phyloP scores from a whole-genome alignment of 2,329 filamentous ascomycete species.

The Cercospora sp. region DNA sequence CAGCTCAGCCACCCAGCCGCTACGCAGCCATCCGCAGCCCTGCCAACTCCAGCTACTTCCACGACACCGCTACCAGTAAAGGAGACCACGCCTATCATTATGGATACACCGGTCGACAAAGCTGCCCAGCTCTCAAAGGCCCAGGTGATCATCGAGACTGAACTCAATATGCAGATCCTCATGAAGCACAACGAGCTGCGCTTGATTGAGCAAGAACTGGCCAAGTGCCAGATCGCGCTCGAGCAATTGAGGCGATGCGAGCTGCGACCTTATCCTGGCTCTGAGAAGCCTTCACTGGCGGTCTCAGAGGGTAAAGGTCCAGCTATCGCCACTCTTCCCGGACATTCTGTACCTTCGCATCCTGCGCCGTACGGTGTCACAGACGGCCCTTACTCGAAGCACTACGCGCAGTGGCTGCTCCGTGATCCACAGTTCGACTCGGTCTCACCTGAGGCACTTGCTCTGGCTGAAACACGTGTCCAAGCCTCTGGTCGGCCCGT shows the following conservation, averaged over 20 bases:
- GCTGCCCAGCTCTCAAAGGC: slow-evolving; percentile 49
- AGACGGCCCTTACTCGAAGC: slow-evolving; percentile 88
- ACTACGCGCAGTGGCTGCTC: slow-evolving; percentile 94
- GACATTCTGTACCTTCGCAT: slow-evolving; percentile 69
- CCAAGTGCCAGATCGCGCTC: slow-evolving; percentile 88
- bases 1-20: background rate
- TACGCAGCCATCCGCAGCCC: background rate
- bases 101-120: slow-evolving; percentile 12
- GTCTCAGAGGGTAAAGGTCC: slow-evolving; percentile 74
- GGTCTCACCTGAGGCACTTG: slow-evolving; percentile 35
- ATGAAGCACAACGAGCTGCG: slow-evolving; percentile 93
- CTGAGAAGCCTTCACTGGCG: slow-evolving; percentile 64
- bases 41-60: slow-evolving; percentile 1
- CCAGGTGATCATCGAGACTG: slow-evolving; percentile 74
- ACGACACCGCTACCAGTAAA: slow-evolving; percentile 8
- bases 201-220: slow-evolving; percentile 91
- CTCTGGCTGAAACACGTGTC: slow-evolving; percentile 27
- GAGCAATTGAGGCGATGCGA: slow-evolving; percentile 93
- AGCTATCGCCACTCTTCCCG: slow-evolving; percentile 62
- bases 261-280: slow-evolving; percentile 83
- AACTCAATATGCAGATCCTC: slow-evolving; percentile 88
- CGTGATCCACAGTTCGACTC: slow-evolving; percentile 81
- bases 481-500: slow-evolving; percentile 70
- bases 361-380: slow-evolving; percentile 87
- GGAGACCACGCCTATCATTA: slow-evolving; percentile 18